These are phyloP conservation scores for Eucalyptus fibrosa DNA, from an alignment of 345 rosid species.

Conservation along the genomic window DNA sequence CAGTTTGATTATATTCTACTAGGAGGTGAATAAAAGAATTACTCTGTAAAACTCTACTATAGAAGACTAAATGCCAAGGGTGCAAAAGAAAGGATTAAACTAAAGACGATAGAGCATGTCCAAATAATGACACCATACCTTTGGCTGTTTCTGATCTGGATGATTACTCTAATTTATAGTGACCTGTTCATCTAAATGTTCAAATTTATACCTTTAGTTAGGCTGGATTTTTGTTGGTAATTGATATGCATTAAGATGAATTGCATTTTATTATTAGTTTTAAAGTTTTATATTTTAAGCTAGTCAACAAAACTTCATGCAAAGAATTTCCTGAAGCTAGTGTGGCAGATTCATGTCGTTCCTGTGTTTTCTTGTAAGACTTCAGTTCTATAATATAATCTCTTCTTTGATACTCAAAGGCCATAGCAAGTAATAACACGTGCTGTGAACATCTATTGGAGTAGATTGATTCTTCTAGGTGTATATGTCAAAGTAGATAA, in stretches of 20 bases:
- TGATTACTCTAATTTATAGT: not conserved
- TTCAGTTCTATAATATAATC: not conserved
- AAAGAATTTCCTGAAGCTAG: not conserved
- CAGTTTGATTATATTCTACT: not conserved
- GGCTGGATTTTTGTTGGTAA: not conserved
- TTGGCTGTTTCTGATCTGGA: not conserved
- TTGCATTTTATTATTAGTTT: not conserved
- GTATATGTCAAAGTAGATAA: not conserved
- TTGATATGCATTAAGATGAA: not conserved
- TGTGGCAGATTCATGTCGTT: not conserved
- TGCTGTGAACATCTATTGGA: not conserved
- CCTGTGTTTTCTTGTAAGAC: not conserved
- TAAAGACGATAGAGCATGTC: not conserved
- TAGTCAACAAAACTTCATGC: not conserved
- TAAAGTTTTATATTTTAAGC: not conserved
- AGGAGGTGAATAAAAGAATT: not conserved
- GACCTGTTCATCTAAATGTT: not conserved
- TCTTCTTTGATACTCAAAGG: not conserved
- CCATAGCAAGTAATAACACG: not conserved
- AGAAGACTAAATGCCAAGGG: not conserved
- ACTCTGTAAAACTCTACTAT: not conserved
- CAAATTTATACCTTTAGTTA: not conserved
- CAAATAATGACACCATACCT: not conserved
- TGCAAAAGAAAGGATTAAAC: not conserved
- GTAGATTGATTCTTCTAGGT: not conserved